phyloP scores from a whole-genome alignment of 176 grass and related monocot genomes.

The Carex kokanica region DNA sequence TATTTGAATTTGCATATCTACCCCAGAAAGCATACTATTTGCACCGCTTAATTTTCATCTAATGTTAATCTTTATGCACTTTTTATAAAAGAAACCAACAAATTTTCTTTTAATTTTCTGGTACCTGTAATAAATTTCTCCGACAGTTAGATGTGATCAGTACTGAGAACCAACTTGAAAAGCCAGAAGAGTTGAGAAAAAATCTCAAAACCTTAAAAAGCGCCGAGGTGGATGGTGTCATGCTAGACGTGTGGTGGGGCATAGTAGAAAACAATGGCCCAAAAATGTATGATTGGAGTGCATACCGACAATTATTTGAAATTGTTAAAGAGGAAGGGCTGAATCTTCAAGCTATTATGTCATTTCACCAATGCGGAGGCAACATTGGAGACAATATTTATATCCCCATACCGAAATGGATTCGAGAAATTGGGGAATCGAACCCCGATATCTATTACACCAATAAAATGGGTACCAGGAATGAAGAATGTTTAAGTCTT shows the following conservation, averaged over 20 bases:
- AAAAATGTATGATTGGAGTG: slow-evolving; percentile 51
- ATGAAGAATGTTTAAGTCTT: slow-evolving; percentile 62
- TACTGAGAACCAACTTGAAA: slow-evolving; percentile 35
- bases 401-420: slow-evolving; percentile 55
- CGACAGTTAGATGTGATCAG: slow-evolving; percentile 56
- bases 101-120: not conserved
- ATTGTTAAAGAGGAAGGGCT: slow-evolving; percentile 45
- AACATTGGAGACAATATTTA: slow-evolving; percentile 62
- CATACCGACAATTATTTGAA: slow-evolving; percentile 55
- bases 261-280: slow-evolving; percentile 47
- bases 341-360: slow-evolving; percentile 81
- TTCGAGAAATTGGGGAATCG: slow-evolving; percentile 23
- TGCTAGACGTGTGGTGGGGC: slow-evolving; percentile 86
- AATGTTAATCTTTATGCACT: not conserved
- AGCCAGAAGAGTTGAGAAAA: slow-evolving; percentile 37
- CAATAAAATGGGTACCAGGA: slow-evolving; percentile 27
- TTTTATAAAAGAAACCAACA: not conserved
- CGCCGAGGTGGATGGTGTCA: slow-evolving; percentile 54
- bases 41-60: not conserved
- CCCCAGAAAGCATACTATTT: not conserved
- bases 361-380: slow-evolving; percentile 78
- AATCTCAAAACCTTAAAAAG: slow-evolving; percentile 43
- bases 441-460: slow-evolving; percentile 65
- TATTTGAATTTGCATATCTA: not conserved
- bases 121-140: not conserved